Base-by-base conservation (phyloP, 1,139 yeast species). In the Candida pseudoviswanathii region DNA sequence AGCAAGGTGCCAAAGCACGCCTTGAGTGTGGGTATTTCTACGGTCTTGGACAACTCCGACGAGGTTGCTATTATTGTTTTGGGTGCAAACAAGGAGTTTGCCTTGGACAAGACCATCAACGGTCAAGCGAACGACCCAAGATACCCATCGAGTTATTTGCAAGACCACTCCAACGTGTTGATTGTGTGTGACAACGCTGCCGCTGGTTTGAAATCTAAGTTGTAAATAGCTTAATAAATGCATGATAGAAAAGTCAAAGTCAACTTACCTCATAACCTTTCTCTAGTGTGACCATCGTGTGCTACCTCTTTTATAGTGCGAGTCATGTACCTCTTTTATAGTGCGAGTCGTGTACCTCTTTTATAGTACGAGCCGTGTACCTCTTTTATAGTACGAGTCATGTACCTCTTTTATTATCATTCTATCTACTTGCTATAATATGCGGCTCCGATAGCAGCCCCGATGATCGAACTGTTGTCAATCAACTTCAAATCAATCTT, bases 11-110 rank as follows among this genome's bases (percentile, higher is more conserved):
- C 87, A 2, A 71, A 67, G 48, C 66, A 58, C 47, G 87, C 87
- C 0, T 69, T 82, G 42, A 74, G 82, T 31, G 86, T 82, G 30
- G 87, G 87, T 25, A 81, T 82, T 48, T 75, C 86, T 16, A 82
- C 87, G n/a, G 77, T 82, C 33, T 68, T 82, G 59, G 85, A 80
- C 53, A 80, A 77, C 59, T 76, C 86, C 2, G 73, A 80, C 45
- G 86, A 82, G 59, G 67, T 82, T 24, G 73, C 78, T 25, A 66
- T 79, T 37, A 70, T 79, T 30, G 83, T 78, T 0, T 67, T 78
- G 58, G 84, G 84, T n/a, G 61, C 61, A 16, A 59, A 56, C 47
- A 80, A 80, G 62, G 58, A 62, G 43, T 70, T 64, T 54, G 83
- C 83, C 21, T 68, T 79, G 51, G 67, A 70, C 25, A 72, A 73